Percentiles rank a stretch among this genome's conserved stretches.
Evolutionary conservation across 2,329 filamentous ascomycete species (phyloP).

Genomic region (Pestalotiopsis sp.): DNA sequence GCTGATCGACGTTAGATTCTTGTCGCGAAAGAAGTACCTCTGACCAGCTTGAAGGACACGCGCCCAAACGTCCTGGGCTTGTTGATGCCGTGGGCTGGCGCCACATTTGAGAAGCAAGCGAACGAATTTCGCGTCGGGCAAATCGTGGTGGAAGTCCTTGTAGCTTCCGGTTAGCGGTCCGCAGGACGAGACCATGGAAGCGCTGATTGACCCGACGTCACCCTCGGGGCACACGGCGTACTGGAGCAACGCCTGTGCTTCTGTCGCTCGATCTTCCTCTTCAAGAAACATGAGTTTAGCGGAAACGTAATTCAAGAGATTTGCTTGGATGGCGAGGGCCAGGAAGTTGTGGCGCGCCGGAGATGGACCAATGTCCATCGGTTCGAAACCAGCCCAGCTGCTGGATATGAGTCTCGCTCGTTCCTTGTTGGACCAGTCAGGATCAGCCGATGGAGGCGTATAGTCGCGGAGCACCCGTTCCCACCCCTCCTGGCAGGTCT

Average conservation of each 20-base stretch:
- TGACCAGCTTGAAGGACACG: neutral
- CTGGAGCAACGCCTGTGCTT: slow-evolving; percentile 6
- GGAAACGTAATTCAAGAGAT: slow-evolving; percentile 3
- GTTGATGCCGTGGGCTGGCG: neutral
- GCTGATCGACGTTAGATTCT: neutral
- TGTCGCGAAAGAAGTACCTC: neutral
- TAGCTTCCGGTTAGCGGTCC: slow-evolving; percentile 10
- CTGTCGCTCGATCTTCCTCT: neutral
- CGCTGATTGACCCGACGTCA: neutral
- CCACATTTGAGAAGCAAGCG: slow-evolving; percentile 2
- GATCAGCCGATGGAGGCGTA: neutral
- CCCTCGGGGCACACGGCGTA: slow-evolving; percentile 9
- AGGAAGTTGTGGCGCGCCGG: slow-evolving; percentile 6
- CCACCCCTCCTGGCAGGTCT: neutral
- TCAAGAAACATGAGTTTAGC: slow-evolving; percentile 2
- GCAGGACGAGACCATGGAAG: slow-evolving; percentile 6
- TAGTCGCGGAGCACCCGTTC: neutral
- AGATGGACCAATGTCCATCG: slow-evolving; percentile 9
- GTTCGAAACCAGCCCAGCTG: slow-evolving; percentile 9
- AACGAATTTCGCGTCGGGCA: slow-evolving; percentile 7
- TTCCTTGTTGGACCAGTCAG: neutral
- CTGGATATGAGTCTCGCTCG: neutral
- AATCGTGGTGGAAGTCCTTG: slow-evolving; percentile 10
- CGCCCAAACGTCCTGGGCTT: neutral
- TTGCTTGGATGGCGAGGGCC: slow-evolving; percentile 3